Conservation (phyloP, 2,329 filamentous ascomycete species). For the Rhytidhysteron rufulum region DNA sequence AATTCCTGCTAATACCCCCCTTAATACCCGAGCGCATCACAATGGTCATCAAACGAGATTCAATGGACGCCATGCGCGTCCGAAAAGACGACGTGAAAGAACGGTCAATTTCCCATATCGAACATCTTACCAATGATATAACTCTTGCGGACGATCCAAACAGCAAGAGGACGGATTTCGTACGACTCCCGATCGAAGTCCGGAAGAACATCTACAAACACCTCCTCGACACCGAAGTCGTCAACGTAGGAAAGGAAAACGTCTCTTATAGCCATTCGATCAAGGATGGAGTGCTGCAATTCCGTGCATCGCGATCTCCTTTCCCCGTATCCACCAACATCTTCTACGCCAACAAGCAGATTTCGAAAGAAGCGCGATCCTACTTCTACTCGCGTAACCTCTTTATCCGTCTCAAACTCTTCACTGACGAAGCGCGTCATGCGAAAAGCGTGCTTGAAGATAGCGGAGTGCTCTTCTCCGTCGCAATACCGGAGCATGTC, state of each 20-base stretch:
- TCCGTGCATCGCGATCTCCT: conserved; percentile 24
- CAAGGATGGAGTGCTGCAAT: conserved; percentile 17
- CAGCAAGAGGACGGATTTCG: conserved; percentile 10
- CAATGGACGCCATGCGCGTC: background rate
- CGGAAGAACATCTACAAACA: conserved; percentile 32
- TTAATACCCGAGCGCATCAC: background rate
- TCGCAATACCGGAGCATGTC: conserved; percentile 6
- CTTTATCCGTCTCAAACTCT: conserved; percentile 23
- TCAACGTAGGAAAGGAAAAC: conserved; percentile 22
- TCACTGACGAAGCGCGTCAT: conserved; percentile 22
- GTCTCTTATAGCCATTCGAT: conserved; percentile 27
- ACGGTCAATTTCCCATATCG: background rate
- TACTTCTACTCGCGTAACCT: conserved; percentile 33
- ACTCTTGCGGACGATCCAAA: background rate
- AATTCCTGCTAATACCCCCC: background rate
- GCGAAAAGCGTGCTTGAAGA: conserved; percentile 29
- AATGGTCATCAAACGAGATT: background rate
- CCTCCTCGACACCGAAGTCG: conserved; percentile 31
- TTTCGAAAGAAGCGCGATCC: conserved; percentile 16
- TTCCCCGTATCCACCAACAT: conserved; percentile 22
- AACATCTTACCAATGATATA: background rate
- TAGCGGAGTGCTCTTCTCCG: conserved; percentile 27
- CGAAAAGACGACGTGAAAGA: background rate
- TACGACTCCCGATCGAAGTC: conserved; percentile 22
- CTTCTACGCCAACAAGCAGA: conserved; percentile 23